phyloP scores from a whole-genome alignment of 257 asterid species.

The Primulina tabacum region DNA sequence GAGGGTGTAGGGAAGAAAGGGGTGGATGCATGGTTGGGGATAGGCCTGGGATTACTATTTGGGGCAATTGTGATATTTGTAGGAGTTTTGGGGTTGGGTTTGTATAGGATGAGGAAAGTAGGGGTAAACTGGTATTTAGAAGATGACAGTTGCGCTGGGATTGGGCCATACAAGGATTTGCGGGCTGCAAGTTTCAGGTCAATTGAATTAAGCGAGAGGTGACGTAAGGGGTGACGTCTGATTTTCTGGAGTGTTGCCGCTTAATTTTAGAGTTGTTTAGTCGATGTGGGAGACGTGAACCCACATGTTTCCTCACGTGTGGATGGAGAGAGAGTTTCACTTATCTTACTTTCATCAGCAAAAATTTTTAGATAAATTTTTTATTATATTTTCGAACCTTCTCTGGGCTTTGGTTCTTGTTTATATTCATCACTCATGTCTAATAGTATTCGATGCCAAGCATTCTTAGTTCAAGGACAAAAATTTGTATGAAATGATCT shows the following conservation, averaged over 20 bases:
- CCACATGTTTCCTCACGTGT: slow-evolving; percentile 5
- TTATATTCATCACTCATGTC: too few relatives aligned
- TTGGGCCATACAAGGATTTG: slow-evolving; percentile 84
- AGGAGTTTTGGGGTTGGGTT: slow-evolving; percentile 48
- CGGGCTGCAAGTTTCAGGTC: slow-evolving; percentile 85
- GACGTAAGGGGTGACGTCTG: slow-evolving; percentile 60
- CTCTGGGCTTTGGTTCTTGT: neutral
- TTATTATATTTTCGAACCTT: neutral
- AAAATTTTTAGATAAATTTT: neutral
- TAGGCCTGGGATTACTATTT: slow-evolving; percentile 52
- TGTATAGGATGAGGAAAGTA: slow-evolving; percentile 47
- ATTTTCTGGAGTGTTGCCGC: slow-evolving; percentile 11
- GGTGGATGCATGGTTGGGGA: slow-evolving; percentile 38
- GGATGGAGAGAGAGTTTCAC: neutral
- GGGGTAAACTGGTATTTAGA: slow-evolving; percentile 54
- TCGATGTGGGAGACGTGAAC: neutral
- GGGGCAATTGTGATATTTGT: slow-evolving; percentile 53
- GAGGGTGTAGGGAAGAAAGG: slow-evolving; percentile 47
- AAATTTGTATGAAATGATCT: too few relatives aligned
- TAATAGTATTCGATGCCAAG: too few relatives aligned
- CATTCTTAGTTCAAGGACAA: too few relatives aligned
- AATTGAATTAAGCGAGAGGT: slow-evolving; percentile 69
- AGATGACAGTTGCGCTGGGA: slow-evolving; percentile 51
- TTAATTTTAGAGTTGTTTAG: slow-evolving; percentile 11
- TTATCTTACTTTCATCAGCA: neutral